Evolutionary conservation across 345 rosid genomes (phyloP).

Genomic region (Noccaea bulbosa): DNA sequence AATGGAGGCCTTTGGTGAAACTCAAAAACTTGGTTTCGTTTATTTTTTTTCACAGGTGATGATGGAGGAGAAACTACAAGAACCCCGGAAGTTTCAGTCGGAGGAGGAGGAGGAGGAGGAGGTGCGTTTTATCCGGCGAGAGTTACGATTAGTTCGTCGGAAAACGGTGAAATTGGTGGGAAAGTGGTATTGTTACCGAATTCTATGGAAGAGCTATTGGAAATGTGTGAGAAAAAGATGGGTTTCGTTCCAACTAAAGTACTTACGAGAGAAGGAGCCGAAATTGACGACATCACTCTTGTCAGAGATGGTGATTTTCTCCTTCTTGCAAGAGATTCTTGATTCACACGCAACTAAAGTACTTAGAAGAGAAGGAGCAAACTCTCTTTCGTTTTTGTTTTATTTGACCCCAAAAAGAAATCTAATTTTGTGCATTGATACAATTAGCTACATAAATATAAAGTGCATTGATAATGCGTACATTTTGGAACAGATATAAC

Average conservation of each 20-base stretch:
- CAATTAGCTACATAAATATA: too few relatives aligned
- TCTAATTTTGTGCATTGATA: not conserved
- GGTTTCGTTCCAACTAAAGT: constrained; percentile 56
- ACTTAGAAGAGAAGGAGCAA: too few relatives aligned
- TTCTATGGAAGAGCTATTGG: constrained; percentile 63
- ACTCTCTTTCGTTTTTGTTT: not conserved
- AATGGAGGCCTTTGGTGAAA: not conserved
- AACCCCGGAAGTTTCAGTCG: not conserved
- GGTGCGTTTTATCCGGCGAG: constrained; percentile 44
- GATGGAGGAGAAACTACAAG: constrained; percentile 32
- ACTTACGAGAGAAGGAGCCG: constrained; percentile 64
- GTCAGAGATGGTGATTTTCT: constrained; percentile 86
- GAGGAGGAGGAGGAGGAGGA: constrained; percentile 24
- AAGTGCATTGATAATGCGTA: too few relatives aligned
- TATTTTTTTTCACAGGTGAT: constrained; percentile 23
- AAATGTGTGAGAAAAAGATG: constrained; percentile 55
- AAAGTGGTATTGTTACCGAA: constrained; percentile 65
- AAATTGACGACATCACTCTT: constrained; percentile 70
- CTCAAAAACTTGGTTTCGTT: not conserved
- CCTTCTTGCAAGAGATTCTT: constrained; percentile 50
- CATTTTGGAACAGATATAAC: too few relatives aligned
- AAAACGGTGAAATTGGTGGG: constrained; percentile 47
- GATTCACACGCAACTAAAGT: constrained; percentile 25
- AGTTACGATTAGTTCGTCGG: constrained; percentile 64
- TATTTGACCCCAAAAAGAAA: not conserved